phyloP scores from a whole-genome alignment of 768 basidiomycete genomes.

The Sarcomyxa edulis region DNA sequence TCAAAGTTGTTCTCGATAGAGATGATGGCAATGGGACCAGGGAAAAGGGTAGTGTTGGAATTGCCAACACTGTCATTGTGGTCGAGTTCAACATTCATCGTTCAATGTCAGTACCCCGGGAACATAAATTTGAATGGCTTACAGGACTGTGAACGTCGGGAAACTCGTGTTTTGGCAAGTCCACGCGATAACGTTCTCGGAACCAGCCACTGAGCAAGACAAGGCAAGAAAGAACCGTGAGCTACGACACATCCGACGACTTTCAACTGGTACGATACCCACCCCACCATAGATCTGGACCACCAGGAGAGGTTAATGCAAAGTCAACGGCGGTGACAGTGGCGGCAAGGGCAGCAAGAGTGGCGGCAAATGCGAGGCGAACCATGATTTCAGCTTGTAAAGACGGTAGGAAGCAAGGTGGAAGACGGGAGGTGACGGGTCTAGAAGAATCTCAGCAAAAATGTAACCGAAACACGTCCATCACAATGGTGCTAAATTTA shows the following conservation, averaged over 20 bases:
- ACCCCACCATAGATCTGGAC: constrained; percentile 57
- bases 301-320: constrained; percentile 38
- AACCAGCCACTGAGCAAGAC: constrained; percentile 42
- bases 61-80: constrained; percentile 45
- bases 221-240: constrained; percentile 1
- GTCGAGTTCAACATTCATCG: constrained; percentile 5
- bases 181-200: constrained; percentile 58
- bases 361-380: no score
- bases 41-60: constrained; percentile 31
- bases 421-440: no score
- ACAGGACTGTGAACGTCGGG: constrained; percentile 47
- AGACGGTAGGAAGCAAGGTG: no score
- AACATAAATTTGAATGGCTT: constrained; percentile 19
- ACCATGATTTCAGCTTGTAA: no score
- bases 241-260: neutral
- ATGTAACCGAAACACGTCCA: no score
- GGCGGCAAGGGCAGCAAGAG: constrained; percentile 31
- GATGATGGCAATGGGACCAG: constrained; percentile 39
- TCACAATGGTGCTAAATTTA: no score
- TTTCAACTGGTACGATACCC: constrained; percentile 16
- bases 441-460: no score
- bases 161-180: constrained; percentile 38
- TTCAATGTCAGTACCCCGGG: constrained; percentile 3
- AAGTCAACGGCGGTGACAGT: constrained; percentile 37
- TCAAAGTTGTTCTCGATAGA: constrained; percentile 49